Evolutionary conservation across 768 basidiomycete genomes (phyloP).

Genomic region (Podaxis sp.): DNA sequence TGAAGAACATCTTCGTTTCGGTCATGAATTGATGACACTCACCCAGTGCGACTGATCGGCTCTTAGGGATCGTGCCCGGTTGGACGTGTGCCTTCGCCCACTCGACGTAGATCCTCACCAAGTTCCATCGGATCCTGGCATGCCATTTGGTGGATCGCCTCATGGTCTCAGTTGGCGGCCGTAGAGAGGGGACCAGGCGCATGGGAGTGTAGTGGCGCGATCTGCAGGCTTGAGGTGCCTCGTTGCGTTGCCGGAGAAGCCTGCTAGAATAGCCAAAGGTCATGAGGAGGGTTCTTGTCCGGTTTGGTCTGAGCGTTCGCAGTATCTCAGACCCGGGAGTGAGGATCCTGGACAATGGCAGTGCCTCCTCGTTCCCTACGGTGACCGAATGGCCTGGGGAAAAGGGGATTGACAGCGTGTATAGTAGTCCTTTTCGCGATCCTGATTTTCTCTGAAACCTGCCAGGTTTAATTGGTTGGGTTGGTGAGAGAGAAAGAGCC

Average conservation of each 20-base stretch:
- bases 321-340: neutral
- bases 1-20: neutral
- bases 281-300: neutral
- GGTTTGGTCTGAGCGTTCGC: neutral
- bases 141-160: neutral
- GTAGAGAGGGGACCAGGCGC: neutral
- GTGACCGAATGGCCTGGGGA: neutral
- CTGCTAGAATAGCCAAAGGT: neutral
- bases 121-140: neutral
- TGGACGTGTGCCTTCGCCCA: neutral
- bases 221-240: neutral
- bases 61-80: neutral
- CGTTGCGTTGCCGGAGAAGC: neutral
- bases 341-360: neutral
- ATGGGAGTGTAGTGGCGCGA: neutral
- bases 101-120: neutral
- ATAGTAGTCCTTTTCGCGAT: no score
- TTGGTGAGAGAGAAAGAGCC: neutral
- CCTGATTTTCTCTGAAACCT: neutral
- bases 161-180: neutral
- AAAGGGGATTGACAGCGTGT: neutral
- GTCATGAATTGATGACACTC: slow-evolving; percentile 5
- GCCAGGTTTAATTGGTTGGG: neutral
- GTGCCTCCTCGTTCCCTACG: neutral
- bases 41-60: slow-evolving; percentile 9